These are phyloP conservation scores for Calamus simplicifolius DNA, from an alignment of 176 grass and related monocot genomes.

Conservation along the genomic window DNA sequence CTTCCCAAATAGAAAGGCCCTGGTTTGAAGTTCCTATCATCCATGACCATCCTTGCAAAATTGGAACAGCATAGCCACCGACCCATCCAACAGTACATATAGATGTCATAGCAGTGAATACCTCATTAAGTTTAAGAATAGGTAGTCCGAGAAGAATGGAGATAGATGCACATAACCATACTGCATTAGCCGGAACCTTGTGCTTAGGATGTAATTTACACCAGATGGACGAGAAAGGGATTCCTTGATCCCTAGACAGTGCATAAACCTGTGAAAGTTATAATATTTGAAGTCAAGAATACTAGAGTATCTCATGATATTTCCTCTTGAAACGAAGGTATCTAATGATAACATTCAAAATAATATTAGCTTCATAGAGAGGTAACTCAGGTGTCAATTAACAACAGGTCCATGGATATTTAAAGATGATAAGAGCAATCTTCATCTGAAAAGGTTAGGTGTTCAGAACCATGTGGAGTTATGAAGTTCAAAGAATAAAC, in stretches of 20 bases:
- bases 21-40: constrained; percentile 56
- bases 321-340: no score
- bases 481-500: no score
- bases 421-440: no score
- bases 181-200: constrained; percentile 77
- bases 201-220: constrained; percentile 71
- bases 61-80: constrained; percentile 87
- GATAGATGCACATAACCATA: constrained; percentile 77
- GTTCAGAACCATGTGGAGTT: no score
- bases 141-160: constrained; percentile 83
- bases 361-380: no score
- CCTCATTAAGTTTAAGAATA: constrained; percentile 76
- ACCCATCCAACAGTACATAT: constrained; percentile 91
- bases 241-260: constrained; percentile 68
- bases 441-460: no score
- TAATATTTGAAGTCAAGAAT: no score
- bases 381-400: no score
- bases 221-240: constrained; percentile 75
- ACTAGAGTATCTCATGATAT: no score
- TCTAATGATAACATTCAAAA: no score
- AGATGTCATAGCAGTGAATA: constrained; percentile 95
- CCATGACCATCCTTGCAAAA: constrained; percentile 91
- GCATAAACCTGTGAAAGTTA: constrained; percentile 50
- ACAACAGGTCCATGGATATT: no score
- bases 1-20: constrained; percentile 77